phyloP scores from a whole-genome alignment of 805 yeast genomes.

The Candida sphagnicola region DNA sequence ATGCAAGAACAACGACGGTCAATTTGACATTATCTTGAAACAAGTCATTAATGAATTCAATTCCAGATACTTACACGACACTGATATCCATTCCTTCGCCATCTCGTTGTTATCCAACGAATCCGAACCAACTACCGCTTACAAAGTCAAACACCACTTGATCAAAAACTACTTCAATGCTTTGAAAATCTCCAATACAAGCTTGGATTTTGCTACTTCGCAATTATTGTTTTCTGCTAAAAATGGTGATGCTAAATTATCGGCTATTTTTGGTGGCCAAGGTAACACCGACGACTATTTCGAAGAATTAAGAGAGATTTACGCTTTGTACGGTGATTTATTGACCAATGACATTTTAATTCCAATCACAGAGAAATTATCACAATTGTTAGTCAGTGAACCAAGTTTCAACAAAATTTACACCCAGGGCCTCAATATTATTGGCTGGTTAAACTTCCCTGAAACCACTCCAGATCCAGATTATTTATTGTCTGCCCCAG shows the following conservation, averaged over 20 bases:
- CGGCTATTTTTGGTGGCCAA: slow-evolving; percentile 97
- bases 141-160: slow-evolving; percentile 62
- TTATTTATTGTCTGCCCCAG: slow-evolving; percentile 85
- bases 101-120: slow-evolving; percentile 55
- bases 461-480: slow-evolving; percentile 86
- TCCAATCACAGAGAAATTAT: slow-evolving; percentile 65
- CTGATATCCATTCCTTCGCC: slow-evolving; percentile 79
- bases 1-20: slow-evolving; percentile 47
- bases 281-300: slow-evolving; percentile 98
- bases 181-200: slow-evolving; percentile 23
- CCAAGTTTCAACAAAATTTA: slow-evolving; percentile 80
- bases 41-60: slow-evolving; percentile 81
- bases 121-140: slow-evolving; percentile 58
- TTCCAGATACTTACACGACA: slow-evolving; percentile 52
- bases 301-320: slow-evolving; percentile 87
- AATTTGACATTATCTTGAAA: slow-evolving; percentile 65
- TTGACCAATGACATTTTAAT: slow-evolving; percentile 68
- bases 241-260: slow-evolving; percentile 47
- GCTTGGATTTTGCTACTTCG: slow-evolving; percentile 21
- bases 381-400: slow-evolving; percentile 63
- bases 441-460: slow-evolving; percentile 82
- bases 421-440: slow-evolving; percentile 88
- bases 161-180: slow-evolving; percentile 71
- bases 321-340: slow-evolving; percentile 71
- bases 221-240: slow-evolving; percentile 62